These are phyloP conservation scores for Pichia inconspicua DNA, from an alignment of 1,139 yeast species.

Conservation along the genomic window DNA sequence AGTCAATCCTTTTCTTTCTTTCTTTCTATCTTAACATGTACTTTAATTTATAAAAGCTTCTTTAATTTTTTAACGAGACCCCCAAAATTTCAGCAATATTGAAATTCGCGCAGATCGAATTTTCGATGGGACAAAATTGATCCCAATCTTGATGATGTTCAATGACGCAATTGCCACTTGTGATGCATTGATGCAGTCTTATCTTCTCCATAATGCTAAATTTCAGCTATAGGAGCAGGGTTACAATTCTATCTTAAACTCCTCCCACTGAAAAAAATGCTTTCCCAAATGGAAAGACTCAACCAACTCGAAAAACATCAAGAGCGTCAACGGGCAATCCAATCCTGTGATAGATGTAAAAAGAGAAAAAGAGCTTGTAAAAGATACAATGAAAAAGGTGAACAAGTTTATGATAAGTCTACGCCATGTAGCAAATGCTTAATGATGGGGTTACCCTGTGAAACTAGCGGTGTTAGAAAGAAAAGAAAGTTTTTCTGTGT, in stretches of 20 bases:
- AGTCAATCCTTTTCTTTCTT: not conserved
- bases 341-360: conserved; percentile 36
- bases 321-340: conserved; percentile 26
- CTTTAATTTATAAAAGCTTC: too few relatives aligned
- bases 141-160: too few relatives aligned
- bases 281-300: not conserved
- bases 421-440: conserved; percentile 29
- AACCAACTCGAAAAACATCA: not conserved
- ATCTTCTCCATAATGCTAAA: too few relatives aligned
- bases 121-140: too few relatives aligned
- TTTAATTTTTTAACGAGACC: too few relatives aligned
- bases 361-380: conserved; percentile 32
- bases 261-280: not conserved
- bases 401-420: conserved; percentile 20
- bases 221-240: too few relatives aligned
- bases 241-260: not conserved
- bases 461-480: conserved; percentile 30
- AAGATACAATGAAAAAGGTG: conserved; percentile 17
- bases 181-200: too few relatives aligned
- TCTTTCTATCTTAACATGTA: too few relatives aligned
- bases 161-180: too few relatives aligned
- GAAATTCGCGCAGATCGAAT: too few relatives aligned
- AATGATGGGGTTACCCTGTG: conserved; percentile 26
- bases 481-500: conserved; percentile 26
- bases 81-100: too few relatives aligned